These are phyloP conservation scores for Neltuma alba DNA, from an alignment of 306 rosid species.

Conservation along the genomic window DNA sequence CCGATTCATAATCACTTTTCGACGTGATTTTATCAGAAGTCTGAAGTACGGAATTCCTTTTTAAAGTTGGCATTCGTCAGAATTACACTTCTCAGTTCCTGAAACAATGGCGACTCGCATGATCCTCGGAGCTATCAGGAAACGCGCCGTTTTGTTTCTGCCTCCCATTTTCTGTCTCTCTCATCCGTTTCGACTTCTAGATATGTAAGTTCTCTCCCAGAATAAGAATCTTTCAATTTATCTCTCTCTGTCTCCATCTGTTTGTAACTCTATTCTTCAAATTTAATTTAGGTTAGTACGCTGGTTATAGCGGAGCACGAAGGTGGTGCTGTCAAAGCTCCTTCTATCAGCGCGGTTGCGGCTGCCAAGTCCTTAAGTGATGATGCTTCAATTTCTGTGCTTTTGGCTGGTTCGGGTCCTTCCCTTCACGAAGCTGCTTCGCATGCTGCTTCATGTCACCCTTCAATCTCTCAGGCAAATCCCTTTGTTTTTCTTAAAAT, in stretches of 20 bases:
- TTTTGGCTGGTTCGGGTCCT: slow-evolving; percentile 88
- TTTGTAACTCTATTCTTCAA: slow-evolving; percentile 28
- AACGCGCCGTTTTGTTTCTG: slow-evolving; percentile 44
- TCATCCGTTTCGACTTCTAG: slow-evolving; percentile 46
- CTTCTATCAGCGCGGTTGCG: slow-evolving; percentile 69
- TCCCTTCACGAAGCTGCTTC: slow-evolving; percentile 78
- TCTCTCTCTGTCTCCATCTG: slow-evolving; percentile 1
- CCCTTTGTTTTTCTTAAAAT: not conserved
- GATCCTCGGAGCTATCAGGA: slow-evolving; percentile 53
- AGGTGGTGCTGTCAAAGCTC: slow-evolving; percentile 65
- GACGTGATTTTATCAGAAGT: not conserved
- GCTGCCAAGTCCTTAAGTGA: slow-evolving; percentile 62
- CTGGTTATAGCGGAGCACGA: slow-evolving; percentile 87
- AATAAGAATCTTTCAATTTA: not conserved
- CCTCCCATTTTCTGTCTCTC: slow-evolving; percentile 30
- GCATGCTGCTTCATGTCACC: slow-evolving; percentile 67
- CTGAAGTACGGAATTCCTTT: not conserved
- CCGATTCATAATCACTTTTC: not conserved
- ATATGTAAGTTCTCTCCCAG: slow-evolving; percentile 47
- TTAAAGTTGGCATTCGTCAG: not conserved
- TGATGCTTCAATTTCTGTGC: slow-evolving; percentile 66
- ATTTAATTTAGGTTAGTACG: slow-evolving; percentile 66
- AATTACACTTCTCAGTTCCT: not conserved
- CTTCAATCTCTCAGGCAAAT: slow-evolving; percentile 79
- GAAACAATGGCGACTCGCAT: slow-evolving; percentile 57